Evolutionary conservation across 768 basidiomycete genomes (phyloP), one percentile per base, ranked within the genome.

Genomic region (Exsudoporus frostii): DNA sequence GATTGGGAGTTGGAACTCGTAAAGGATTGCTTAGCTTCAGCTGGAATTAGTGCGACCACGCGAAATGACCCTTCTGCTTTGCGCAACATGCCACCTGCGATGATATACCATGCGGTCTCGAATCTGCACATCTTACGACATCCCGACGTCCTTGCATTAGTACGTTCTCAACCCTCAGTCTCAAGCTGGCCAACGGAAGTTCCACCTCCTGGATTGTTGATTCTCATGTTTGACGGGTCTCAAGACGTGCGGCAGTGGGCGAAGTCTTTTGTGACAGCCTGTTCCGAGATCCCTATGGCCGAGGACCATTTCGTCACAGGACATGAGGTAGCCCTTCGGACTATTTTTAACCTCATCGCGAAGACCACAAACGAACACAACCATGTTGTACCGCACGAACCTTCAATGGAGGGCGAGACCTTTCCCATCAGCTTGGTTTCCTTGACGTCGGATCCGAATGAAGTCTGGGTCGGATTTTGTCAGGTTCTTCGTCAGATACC

Each of bases 1-100:
- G 67, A 72, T 32, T 93, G 88, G 84, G 86, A 92, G 61, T 68
- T 81, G 4, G 56, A 67, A 10, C 63, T 78, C 24, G 77, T 88
- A 5, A 63, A 85, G 10, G 69, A 75, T n/a, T 74, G 77, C 38
- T 63, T 89, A 38, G 56, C 73, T 24, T 59, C 65, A 27, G 62
- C 70, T 39, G 66, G 72, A 19, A 54, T 69, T 42, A 41, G 27
- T 27, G 38, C 50, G 8, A 9, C 24, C n/a, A 1, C 47, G 24
- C 56, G 41, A 56, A 57, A 22, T 37, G 51, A 47, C 48, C 49
- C 60, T 41, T 58, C 57, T 29, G 61, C 74, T 27, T 65, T 84
- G n/a, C 65, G 70, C 20, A 67, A 74, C 36, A 68, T 76, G 11
- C 76, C 81, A 4, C 68, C 80, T n/a, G 78, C 80, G 0, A 63